These are phyloP conservation scores for Penicillium sclerotigenum DNA, from an alignment of 2,329 filamentous ascomycete genomes.

Conservation along the genomic window DNA sequence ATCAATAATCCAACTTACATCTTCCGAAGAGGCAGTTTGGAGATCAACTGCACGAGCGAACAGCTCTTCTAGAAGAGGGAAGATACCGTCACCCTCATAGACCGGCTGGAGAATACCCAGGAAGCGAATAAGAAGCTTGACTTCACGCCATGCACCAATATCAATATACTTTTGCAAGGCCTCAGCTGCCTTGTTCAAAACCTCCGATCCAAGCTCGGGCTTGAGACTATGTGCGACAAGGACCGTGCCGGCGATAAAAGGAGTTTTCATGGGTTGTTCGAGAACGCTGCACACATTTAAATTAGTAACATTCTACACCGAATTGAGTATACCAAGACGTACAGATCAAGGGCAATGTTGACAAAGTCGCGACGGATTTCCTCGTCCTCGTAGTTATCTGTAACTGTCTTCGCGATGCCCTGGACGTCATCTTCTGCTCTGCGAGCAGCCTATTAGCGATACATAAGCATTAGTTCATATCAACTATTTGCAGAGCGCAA, in stretches of 20 bases:
- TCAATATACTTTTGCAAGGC: slow-evolving; percentile 66
- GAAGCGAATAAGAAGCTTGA: slow-evolving; percentile 87
- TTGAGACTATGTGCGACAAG: slow-evolving; percentile 76
- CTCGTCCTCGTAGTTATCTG: slow-evolving; percentile 82
- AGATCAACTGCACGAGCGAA: slow-evolving; percentile 87
- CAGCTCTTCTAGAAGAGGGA: slow-evolving; percentile 81
- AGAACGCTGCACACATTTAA: slow-evolving; percentile 51
- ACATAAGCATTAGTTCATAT: slow-evolving; percentile 10
- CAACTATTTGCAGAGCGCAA: neutral
- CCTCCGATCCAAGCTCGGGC: slow-evolving; percentile 67
- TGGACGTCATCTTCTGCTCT: slow-evolving; percentile 75
- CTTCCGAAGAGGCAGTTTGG: slow-evolving; percentile 88
- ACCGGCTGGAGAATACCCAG: slow-evolving; percentile 79
- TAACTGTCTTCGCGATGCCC: slow-evolving; percentile 70
- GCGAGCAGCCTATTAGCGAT: slow-evolving; percentile 55
- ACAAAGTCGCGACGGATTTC: slow-evolving; percentile 71
- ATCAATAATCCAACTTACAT: slow-evolving; percentile 57
- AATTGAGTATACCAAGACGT: slow-evolving; percentile 26
- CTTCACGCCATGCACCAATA: slow-evolving; percentile 78
- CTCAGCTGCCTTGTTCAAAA: slow-evolving; percentile 62
- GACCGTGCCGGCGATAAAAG: slow-evolving; percentile 81
- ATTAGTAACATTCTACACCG: slow-evolving; percentile 2
- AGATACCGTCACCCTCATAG: slow-evolving; percentile 79
- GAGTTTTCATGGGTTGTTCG: slow-evolving; percentile 97
- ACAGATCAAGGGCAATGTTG: slow-evolving; percentile 71